These are phyloP conservation scores for Globisporangium nagaii DNA, from an alignment of 352 stramenopile species.

Conservation along the genomic window DNA sequence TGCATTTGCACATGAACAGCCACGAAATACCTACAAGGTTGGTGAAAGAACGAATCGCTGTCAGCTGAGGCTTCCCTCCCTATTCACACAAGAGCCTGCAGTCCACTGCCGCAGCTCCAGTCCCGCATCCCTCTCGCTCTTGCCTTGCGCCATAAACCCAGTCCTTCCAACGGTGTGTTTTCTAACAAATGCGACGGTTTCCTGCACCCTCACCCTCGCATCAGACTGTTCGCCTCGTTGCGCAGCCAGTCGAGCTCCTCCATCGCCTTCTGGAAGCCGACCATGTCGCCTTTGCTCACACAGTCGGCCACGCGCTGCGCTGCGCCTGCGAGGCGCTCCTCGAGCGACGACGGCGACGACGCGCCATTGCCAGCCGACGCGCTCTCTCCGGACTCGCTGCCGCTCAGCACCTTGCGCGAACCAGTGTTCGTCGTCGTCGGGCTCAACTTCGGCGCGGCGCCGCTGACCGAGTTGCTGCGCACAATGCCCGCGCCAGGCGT, in stretches of 20 bases:
- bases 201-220: constrained; percentile 39
- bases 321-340: constrained; percentile 60
- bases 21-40: background rate
- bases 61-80: background rate
- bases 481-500: constrained; percentile 50
- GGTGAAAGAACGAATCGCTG: background rate
- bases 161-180: background rate
- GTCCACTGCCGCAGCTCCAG: background rate
- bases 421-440: constrained; percentile 9
- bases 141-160: background rate
- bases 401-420: constrained; percentile 21
- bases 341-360: constrained; percentile 19
- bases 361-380: background rate
- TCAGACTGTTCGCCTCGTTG: constrained; percentile 71
- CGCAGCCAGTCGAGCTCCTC: constrained; percentile 73
- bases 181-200: background rate
- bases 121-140: background rate
- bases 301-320: constrained; percentile 71
- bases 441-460: constrained; percentile 22
- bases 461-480: constrained; percentile 29
- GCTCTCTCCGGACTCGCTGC: constrained; percentile 10
- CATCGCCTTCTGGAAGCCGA: constrained; percentile 77
- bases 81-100: too few relatives aligned
- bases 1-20: constrained; percentile 11
- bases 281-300: constrained; percentile 74